Percentiles rank a stretch among this genome's conserved stretches.
Conservation (phyloP, 805 yeast genomes). For the Priceomyces haplophilus region DNA sequence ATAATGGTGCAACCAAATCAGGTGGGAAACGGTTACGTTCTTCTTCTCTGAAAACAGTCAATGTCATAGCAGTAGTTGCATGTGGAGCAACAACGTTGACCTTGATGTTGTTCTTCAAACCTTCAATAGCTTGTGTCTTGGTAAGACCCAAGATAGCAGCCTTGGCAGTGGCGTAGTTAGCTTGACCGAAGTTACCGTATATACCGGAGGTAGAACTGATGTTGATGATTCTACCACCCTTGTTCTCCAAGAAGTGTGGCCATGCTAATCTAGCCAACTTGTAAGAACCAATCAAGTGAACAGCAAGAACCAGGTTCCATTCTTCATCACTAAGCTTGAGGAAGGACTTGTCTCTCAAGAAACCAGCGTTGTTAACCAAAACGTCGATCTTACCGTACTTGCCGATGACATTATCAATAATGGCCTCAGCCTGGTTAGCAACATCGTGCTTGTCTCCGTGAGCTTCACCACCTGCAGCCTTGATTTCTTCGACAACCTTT, state of each 20-base stretch:
- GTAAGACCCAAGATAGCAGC: slow-evolving; percentile 84
- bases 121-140: slow-evolving; percentile 86
- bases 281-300: slow-evolving; percentile 81
- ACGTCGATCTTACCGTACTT: slow-evolving; percentile 82
- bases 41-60: slow-evolving; percentile 73
- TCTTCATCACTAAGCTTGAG: slow-evolving; percentile 77
- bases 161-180: slow-evolving; percentile 93
- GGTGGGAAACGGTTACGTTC: slow-evolving; percentile 86
- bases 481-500: slow-evolving; percentile 71
- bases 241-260: slow-evolving; percentile 81
- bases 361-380: slow-evolving; percentile 91
- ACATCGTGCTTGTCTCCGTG: slow-evolving; percentile 83
- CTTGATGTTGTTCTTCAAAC: slow-evolving; percentile 69
- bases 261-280: slow-evolving; percentile 84
- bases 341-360: slow-evolving; percentile 85
- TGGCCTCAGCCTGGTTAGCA: slow-evolving; percentile 66
- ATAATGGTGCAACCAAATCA: slow-evolving; percentile 84
- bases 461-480: slow-evolving; percentile 70
- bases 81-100: slow-evolving; percentile 92
- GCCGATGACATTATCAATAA: slow-evolving; percentile 72
- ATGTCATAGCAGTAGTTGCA: slow-evolving; percentile 97
- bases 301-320: slow-evolving; percentile 77
- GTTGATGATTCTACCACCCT: slow-evolving; percentile 78
- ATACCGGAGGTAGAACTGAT: slow-evolving; percentile 95
- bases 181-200: slow-evolving; percentile 96